phyloP scores from a whole-genome alignment of 1,284 basidiomycete genomes.

The Apiotrichum veenhuisii region DNA sequence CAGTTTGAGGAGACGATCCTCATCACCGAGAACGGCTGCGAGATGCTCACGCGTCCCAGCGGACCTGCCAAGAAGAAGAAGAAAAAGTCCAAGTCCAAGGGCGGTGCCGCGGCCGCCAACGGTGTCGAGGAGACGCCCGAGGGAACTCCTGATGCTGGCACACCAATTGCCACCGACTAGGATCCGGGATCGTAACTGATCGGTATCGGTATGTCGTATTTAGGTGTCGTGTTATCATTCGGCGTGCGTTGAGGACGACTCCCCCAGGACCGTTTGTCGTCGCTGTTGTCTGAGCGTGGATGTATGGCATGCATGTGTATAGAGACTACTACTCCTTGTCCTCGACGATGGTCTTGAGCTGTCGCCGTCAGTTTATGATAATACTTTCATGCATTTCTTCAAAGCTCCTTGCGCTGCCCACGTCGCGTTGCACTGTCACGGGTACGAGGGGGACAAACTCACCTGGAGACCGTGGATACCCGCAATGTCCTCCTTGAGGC shows the following conservation, averaged over 20 bases:
- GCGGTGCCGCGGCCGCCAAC: conserved; percentile 12
- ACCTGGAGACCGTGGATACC: conserved; percentile 95
- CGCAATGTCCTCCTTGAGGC: conserved; percentile 83
- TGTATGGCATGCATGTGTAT: conserved; percentile 14
- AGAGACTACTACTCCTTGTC: conserved; percentile 15
- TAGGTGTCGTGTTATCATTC: no score
- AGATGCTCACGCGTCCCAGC: conserved; percentile 69
- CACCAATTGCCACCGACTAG: conserved; percentile 19
- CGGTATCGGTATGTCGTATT: neutral
- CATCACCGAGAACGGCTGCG: conserved; percentile 85
- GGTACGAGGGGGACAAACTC: conserved; percentile 25
- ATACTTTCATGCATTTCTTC: no score
- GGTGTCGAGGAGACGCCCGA: conserved; percentile 12
- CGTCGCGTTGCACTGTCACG: neutral
- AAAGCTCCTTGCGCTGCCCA: no score
- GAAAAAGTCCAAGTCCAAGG: conserved; percentile 31
- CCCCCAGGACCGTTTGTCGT: neutral
- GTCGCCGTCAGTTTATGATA: conserved; percentile 1
- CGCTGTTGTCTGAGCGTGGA: neutral
- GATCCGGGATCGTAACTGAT: neutral
- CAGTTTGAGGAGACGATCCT: conserved; percentile 94
- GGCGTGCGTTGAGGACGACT: no score
- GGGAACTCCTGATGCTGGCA: conserved; percentile 20
- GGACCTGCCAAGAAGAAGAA: conserved; percentile 40
- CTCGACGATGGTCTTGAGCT: conserved; percentile 45